These are phyloP conservation scores for Protomyces pachydermus DNA, from an alignment of 1,139 yeast species.

Conservation along the genomic window DNA sequence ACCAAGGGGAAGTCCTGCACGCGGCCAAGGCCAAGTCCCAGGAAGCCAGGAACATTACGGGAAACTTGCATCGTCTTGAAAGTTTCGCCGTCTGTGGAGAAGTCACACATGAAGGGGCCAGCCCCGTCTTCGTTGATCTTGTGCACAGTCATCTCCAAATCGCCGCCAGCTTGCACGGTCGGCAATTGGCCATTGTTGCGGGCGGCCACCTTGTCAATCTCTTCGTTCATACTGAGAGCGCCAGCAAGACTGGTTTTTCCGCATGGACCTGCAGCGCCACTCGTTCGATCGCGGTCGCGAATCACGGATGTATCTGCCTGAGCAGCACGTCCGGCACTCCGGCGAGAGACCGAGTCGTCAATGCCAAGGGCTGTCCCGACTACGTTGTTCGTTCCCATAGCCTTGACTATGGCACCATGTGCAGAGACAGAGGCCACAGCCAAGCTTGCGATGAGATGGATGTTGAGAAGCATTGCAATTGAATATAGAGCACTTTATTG, in stretches of 20 bases:
- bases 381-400: slow-evolving; percentile 4
- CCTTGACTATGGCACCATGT: slow-evolving; percentile 11
- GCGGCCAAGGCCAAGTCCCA: slow-evolving; percentile 1
- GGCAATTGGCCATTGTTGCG: slow-evolving; percentile 20
- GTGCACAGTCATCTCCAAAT: slow-evolving; percentile 14
- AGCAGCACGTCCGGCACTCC: slow-evolving; percentile 13
- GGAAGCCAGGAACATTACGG: slow-evolving; percentile 18
- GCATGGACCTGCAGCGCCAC: slow-evolving; percentile 15
- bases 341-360: slow-evolving; percentile 7
- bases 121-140: slow-evolving; percentile 24
- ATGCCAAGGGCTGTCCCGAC: slow-evolving; percentile 7
- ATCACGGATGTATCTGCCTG: slow-evolving; percentile 24
- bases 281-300: slow-evolving; percentile 9
- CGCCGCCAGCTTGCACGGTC: slow-evolving; percentile 9
- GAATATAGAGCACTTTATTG: background rate
- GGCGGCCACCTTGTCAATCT: slow-evolving; percentile 8
- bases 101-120: slow-evolving; percentile 19
- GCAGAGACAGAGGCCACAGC: slow-evolving; percentile 7
- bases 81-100: slow-evolving; percentile 9
- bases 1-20: slow-evolving; percentile 15
- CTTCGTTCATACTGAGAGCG: slow-evolving; percentile 15
- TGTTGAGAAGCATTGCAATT: slow-evolving; percentile 1
- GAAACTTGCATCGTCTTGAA: slow-evolving; percentile 15
- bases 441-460: background rate
- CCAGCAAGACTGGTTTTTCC: slow-evolving; percentile 17